Conservation (phyloP, 1,284 basidiomycete species). For the Puccinia triticina region DNA sequence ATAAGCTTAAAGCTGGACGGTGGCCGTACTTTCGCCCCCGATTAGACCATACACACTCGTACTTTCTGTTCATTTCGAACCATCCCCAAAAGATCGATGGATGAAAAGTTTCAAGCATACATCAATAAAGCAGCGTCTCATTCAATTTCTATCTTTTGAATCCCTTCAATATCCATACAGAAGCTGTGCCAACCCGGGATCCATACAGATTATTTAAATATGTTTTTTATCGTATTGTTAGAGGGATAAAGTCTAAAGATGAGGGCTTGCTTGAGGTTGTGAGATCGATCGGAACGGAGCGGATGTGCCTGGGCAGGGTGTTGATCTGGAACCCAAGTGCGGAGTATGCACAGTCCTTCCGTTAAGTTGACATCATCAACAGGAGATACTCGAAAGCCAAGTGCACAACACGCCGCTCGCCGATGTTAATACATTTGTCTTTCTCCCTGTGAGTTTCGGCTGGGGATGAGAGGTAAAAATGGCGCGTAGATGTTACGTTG, state of each 20-base stretch:
- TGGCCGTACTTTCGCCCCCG: no score
- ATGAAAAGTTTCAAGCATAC: neutral
- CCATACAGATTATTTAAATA: neutral
- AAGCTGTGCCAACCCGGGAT: neutral
- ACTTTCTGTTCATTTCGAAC: neutral
- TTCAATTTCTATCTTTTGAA: conserved; percentile 1
- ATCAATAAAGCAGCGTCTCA: neutral
- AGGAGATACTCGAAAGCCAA: no score
- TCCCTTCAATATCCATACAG: neutral
- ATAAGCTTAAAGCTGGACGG: no score
- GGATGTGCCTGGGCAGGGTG: neutral
- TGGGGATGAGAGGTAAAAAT: neutral
- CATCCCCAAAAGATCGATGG: neutral
- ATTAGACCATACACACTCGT: no score
- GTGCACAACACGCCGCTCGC: neutral
- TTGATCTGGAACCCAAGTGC: neutral
- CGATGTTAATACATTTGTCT: neutral
- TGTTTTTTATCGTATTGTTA: neutral
- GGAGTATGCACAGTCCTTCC: neutral
- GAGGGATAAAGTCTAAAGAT: no score
- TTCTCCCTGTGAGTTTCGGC: neutral
- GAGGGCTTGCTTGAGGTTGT: no score
- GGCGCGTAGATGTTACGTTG: neutral
- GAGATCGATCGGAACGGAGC: neutral
- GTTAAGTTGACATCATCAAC: neutral